Conservation (phyloP, 1,139 yeast genomes). For the Candida glucosophila region DNA sequence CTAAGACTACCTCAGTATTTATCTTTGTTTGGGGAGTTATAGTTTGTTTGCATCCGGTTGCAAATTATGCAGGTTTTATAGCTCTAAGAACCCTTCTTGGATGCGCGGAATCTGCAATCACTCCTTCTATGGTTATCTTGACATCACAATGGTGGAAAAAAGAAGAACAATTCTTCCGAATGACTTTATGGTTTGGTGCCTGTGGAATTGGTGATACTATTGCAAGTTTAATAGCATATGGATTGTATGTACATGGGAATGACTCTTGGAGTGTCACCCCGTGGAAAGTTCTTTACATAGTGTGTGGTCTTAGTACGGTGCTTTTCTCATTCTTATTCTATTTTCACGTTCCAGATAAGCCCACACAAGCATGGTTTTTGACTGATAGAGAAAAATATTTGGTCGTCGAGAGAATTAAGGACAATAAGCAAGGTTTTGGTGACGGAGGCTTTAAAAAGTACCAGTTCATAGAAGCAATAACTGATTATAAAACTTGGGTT, state of each 20-base stretch:
- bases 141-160: slow-evolving; percentile 16
- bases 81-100: slow-evolving; percentile 32
- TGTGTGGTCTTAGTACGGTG: slow-evolving; percentile 17
- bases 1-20: slow-evolving; percentile 13
- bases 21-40: slow-evolving; percentile 19
- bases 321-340: slow-evolving; percentile 12
- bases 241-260: slow-evolving; percentile 5
- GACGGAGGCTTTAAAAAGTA: slow-evolving; percentile 41
- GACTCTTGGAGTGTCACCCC: slow-evolving; percentile 10
- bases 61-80: slow-evolving; percentile 19
- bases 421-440: slow-evolving; percentile 43
- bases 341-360: slow-evolving; percentile 17
- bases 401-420: slow-evolving; percentile 19
- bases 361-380: slow-evolving; percentile 20
- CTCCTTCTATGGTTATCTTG: slow-evolving; percentile 52
- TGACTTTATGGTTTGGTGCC: slow-evolving; percentile 15
- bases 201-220: slow-evolving; percentile 16
- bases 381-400: slow-evolving; percentile 23
- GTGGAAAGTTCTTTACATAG: slow-evolving; percentile 19
- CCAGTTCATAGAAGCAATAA: slow-evolving; percentile 46
- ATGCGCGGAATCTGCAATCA: slow-evolving; percentile 39
- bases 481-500: slow-evolving; percentile 30
- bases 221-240: slow-evolving; percentile 16
- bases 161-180: slow-evolving; percentile 12
- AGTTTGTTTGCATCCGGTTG: slow-evolving; percentile 15